Percentiles rank a stretch among this genome's conserved stretches.
Conservation (phyloP, 2,329 filamentous ascomycete species). For the Clarireedia hainanense region DNA sequence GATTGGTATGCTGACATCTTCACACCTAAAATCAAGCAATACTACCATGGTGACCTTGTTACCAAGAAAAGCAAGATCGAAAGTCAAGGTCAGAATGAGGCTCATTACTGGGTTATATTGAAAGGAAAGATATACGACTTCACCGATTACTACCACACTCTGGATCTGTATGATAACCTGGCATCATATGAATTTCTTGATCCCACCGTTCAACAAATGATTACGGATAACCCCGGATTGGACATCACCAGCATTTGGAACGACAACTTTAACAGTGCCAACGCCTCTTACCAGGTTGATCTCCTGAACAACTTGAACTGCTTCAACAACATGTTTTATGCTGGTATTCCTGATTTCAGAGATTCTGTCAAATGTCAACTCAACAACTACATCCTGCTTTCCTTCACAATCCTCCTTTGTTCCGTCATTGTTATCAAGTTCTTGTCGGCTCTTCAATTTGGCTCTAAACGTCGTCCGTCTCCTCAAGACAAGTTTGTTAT, state of each 20-base stretch:
- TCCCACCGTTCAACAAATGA: slow-evolving; percentile 53
- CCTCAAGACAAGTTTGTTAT: slow-evolving; percentile 99
- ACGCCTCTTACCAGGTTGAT: slow-evolving; percentile 40
- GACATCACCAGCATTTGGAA: slow-evolving; percentile 67
- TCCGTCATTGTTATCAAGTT: slow-evolving; percentile 81
- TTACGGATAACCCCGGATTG: slow-evolving; percentile 68
- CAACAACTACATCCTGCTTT: slow-evolving; percentile 85
- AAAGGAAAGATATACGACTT: slow-evolving; percentile 76
- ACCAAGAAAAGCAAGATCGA: slow-evolving; percentile 53
- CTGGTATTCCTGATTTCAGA: slow-evolving; percentile 80
- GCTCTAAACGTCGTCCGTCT: slow-evolving; percentile 79
- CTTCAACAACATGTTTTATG: slow-evolving; percentile 74
- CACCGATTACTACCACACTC: slow-evolving; percentile 82
- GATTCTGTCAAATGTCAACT: slow-evolving; percentile 67
- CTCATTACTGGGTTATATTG: slow-evolving; percentile 74
- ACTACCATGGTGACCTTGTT: slow-evolving; percentile 81
- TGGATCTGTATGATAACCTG: slow-evolving; percentile 43
- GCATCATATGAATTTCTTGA: slow-evolving; percentile 66
- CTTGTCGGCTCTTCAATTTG: slow-evolving; percentile 84
- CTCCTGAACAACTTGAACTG: slow-evolving; percentile 67
- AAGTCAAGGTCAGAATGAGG: slow-evolving; percentile 55
- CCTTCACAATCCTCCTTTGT: slow-evolving; percentile 79
- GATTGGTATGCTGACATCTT: slow-evolving; percentile 76
- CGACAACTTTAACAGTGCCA: slow-evolving; percentile 40
- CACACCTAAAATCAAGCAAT: slow-evolving; percentile 71